These are phyloP conservation scores for Penicillium angulare DNA, from an alignment of 495 filamentous ascomycete species.

Conservation along the genomic window DNA sequence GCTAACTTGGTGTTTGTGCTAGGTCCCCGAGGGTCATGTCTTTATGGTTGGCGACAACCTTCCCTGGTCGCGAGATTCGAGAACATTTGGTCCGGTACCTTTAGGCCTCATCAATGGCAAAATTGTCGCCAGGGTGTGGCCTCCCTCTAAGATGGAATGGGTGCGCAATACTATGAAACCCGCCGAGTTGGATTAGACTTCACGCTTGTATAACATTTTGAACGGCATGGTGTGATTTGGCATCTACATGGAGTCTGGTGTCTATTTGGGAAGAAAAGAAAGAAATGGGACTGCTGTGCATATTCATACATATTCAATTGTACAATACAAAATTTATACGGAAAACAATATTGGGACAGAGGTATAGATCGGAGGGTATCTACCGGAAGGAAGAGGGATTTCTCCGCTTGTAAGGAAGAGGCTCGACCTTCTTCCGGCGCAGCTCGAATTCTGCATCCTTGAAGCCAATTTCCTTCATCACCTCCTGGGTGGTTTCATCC, in stretches of 20 bases:
- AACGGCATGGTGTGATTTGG: conserved; percentile 2
- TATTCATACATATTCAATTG: conserved; percentile 51
- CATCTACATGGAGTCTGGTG: conserved; percentile 32
- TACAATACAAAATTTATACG: conserved; percentile 44
- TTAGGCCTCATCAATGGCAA: conserved; percentile 83
- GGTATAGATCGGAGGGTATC: conserved; percentile 16
- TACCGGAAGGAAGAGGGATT: conserved; percentile 47
- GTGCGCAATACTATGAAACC: conserved; percentile 48
- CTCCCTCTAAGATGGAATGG: conserved; percentile 52
- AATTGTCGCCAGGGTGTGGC: conserved; percentile 65
- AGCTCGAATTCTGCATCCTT: conserved; percentile 80
- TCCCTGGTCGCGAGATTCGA: conserved; percentile 77
- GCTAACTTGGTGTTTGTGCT: conserved; percentile 6
- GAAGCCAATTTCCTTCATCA: conserved; percentile 79
- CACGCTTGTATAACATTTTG: conserved; percentile 1
- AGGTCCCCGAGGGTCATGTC: conserved; percentile 89
- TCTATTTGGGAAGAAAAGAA: conserved; percentile 14
- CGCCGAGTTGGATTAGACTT: conserved; percentile 24
- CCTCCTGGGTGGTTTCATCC: conserved; percentile 79
- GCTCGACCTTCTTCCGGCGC: conserved; percentile 66
- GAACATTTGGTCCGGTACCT: conserved; percentile 80
- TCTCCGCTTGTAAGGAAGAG: conserved; percentile 54
- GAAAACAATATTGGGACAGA: conserved; percentile 17
- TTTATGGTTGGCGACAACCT: conserved; percentile 88
- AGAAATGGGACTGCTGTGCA: conserved; percentile 31